Conservation (phyloP, 1,284 basidiomycete genomes). For the Tremellales sp. region DNA sequence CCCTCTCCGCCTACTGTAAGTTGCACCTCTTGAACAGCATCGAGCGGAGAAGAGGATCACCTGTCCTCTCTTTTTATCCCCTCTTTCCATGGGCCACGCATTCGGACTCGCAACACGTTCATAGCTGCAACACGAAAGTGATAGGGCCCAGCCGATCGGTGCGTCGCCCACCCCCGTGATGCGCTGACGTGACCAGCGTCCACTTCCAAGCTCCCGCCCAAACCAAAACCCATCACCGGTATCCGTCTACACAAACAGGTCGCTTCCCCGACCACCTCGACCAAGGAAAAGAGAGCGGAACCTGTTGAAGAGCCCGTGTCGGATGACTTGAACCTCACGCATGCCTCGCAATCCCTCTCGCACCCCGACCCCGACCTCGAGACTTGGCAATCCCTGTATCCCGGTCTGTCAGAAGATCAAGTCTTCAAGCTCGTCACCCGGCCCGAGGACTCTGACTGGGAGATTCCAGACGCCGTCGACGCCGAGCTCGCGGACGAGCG, state of each 20-base stretch:
- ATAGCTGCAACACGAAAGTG: no score
- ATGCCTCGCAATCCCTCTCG: slow-evolving; percentile 25
- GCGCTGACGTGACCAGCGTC: no score
- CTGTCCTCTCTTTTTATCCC: no score
- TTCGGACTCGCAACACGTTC: no score
- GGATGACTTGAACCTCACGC: slow-evolving; percentile 29
- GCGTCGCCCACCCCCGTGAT: no score
- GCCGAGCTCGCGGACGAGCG: slow-evolving; percentile 57
- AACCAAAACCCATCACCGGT: neutral
- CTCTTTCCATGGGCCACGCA: no score
- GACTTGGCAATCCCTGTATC: slow-evolving; percentile 4
- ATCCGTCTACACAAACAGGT: slow-evolving; percentile 10
- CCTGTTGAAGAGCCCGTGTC: no score
- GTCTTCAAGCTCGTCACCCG: slow-evolving; percentile 24
- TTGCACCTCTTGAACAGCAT: no score
- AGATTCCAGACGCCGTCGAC: slow-evolving; percentile 62
- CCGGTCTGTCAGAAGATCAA: slow-evolving; percentile 31
- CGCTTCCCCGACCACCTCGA: neutral
- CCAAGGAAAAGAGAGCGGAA: neutral
- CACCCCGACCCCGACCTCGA: slow-evolving; percentile 12
- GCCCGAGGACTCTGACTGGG: slow-evolving; percentile 61
- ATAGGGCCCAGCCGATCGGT: no score
- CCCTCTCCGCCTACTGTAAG: no score
- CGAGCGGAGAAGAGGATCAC: no score
- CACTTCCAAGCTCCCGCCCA: neutral